Base-by-base conservation (phyloP, 768 basidiomycete genomes). In the Lactifluus pinguis region DNA sequence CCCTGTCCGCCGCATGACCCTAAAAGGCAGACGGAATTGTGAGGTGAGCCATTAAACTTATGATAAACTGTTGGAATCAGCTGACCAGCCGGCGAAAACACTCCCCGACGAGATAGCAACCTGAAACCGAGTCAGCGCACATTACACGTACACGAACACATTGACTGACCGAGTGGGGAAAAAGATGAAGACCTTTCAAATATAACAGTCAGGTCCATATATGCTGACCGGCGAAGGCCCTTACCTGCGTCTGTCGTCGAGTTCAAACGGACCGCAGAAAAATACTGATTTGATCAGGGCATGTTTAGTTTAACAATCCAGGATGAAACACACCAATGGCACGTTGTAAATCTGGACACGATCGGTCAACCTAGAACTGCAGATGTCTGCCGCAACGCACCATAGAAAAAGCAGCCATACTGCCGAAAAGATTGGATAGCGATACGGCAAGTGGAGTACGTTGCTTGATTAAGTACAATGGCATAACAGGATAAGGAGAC, bases 401-500 rank as follows among this genome's bases (percentile, higher is more conserved):
- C 83, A 84, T 86, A 1, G 89, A 91, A 71, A 89, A 94, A 41
- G 87, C 84, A 21, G 85, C 78, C 73, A 89, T 81, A 66, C 87
- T 89, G 10, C 79, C 80, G 65, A 91, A 78, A 47, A 95, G 79
- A 72, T 93, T 95, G 49, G 82, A 81, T 53, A 95, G 60, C 5
- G 90, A 89, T 32, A 93, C 84, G 11, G 89, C 86, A 19, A 93
- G 72, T 5, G 92, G 91, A 25, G 89, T 94, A 57, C 93, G 77
- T 68, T 85, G 83, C 36, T 79, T 81, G 38, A 95, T 80, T 58
- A 95, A 74, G 55, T 82, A 81, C 64, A 97, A 74, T 51, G 95
- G 95, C 85, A 99, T 87, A 54, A 98, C 87, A 15, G 97, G 97
- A 70, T 87, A 89, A 4, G 81, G 78, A 3, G 90, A 84, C 76